These are phyloP conservation scores for Salix brachista DNA, from an alignment of 345 rosid species.

Conservation along the genomic window DNA sequence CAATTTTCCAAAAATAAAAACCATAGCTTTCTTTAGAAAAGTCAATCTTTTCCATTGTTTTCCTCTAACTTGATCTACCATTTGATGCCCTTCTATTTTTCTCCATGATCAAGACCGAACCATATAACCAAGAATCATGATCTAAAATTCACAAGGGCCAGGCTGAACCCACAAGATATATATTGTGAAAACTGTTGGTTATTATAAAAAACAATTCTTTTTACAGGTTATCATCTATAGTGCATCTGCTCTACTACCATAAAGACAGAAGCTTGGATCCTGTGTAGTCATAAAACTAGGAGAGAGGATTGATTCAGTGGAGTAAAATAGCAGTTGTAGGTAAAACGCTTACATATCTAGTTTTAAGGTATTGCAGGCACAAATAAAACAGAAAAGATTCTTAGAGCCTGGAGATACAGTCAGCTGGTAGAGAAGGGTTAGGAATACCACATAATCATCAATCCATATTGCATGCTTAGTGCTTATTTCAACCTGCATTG, in stretches of 20 bases:
- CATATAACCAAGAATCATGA: neutral
- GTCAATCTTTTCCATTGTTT: neutral
- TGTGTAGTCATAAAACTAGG: neutral
- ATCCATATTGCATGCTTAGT: neutral
- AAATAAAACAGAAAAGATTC: neutral
- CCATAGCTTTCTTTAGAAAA: too few relatives aligned
- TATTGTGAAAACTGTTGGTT: neutral
- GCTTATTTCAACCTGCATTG: neutral
- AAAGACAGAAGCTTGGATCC: neutral
- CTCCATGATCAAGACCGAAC: neutral
- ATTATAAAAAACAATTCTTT: neutral
- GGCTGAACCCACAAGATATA: neutral
- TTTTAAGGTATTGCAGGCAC: neutral
- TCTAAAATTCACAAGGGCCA: neutral
- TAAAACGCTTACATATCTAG: neutral
- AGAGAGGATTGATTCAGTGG: neutral
- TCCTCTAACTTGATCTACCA: neutral
- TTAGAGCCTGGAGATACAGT: neutral
- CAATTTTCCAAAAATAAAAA: neutral
- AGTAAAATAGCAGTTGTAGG: neutral
- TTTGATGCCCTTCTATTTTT: neutral
- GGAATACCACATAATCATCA: neutral
- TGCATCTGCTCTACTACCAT: neutral
- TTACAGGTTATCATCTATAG: neutral
- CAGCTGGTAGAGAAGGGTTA: neutral